These are phyloP conservation scores for Aspergillus nanangensis DNA, from an alignment of 495 filamentous ascomycete species.

Conservation along the genomic window DNA sequence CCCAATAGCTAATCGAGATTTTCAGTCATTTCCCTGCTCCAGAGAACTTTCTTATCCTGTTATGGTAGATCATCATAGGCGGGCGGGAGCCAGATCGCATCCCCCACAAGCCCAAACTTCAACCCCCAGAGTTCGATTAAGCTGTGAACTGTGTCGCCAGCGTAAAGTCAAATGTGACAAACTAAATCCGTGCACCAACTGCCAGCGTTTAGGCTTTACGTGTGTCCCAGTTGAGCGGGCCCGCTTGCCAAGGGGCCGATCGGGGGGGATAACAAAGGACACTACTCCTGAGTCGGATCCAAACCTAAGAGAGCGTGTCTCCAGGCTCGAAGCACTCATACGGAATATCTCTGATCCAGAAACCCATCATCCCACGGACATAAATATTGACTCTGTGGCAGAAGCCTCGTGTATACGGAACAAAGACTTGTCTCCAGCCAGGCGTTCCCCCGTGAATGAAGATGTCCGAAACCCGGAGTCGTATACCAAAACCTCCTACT, in stretches of 20 bases:
- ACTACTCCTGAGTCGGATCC: background rate
- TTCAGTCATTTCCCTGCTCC: background rate
- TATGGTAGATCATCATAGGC: constrained; percentile 2
- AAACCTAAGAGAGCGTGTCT: constrained; percentile 10
- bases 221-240: constrained; percentile 45
- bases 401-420: background rate
- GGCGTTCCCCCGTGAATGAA: no score
- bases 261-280: constrained; percentile 26
- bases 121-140: constrained; percentile 25
- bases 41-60: background rate
- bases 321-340: constrained; percentile 26
- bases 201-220: constrained; percentile 53
- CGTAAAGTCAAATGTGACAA: constrained; percentile 77
- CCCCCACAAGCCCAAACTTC: constrained; percentile 5
- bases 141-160: constrained; percentile 20
- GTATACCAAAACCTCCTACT: no score
- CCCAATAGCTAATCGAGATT: background rate
- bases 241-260: constrained; percentile 37
- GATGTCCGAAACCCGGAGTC: no score
- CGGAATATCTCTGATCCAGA: constrained; percentile 7
- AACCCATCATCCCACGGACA: background rate
- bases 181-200: constrained; percentile 63
- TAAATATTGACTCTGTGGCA: no score
- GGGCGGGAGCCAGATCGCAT: background rate
- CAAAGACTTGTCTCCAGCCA: no score